phyloP scores from a whole-genome alignment of 495 filamentous ascomycete species.

The Talaromyces borbonicus region DNA sequence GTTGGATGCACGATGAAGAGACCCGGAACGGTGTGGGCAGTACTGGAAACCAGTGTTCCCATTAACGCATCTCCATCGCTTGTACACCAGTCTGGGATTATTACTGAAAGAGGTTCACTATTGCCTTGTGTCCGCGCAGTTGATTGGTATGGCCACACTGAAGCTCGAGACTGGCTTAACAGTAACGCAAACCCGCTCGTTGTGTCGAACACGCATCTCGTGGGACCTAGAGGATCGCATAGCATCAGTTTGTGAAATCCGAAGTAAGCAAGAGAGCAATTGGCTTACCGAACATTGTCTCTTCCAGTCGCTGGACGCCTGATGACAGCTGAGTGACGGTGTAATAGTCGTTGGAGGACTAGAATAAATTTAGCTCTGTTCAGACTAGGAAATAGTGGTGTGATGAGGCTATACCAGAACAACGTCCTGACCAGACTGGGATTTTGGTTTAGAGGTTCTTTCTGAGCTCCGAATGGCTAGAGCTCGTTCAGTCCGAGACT shows the following conservation, averaged over 20 bases:
- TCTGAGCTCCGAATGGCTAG: slow-evolving; percentile 55
- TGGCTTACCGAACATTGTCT: slow-evolving; percentile 47
- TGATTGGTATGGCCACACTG: slow-evolving; percentile 75
- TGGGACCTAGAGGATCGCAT: slow-evolving; percentile 24
- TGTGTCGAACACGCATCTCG: slow-evolving; percentile 50
- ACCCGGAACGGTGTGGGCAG: slow-evolving; percentile 65
- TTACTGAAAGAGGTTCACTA: slow-evolving; percentile 63
- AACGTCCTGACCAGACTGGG: slow-evolving; percentile 48
- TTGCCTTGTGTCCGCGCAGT: slow-evolving; percentile 43
- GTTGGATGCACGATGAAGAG: slow-evolving; percentile 74
- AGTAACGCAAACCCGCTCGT: slow-evolving; percentile 65
- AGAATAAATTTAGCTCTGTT: slow-evolving; percentile 3
- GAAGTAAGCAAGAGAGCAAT: neutral
- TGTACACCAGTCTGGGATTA: slow-evolving; percentile 62
- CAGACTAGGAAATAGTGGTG: too few relatives aligned
- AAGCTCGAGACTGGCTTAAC: slow-evolving; percentile 67
- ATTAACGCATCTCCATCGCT: slow-evolving; percentile 61
- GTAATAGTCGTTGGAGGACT: slow-evolving; percentile 85
- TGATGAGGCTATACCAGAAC: slow-evolving; percentile 45
- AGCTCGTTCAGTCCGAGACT: slow-evolving; percentile 25
- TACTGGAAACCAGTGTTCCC: slow-evolving; percentile 68
- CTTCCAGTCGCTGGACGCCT: slow-evolving; percentile 63
- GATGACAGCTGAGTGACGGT: slow-evolving; percentile 75
- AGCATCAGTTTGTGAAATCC: slow-evolving; percentile 3
- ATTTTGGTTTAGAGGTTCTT: slow-evolving; percentile 34